Conservation (phyloP, 768 basidiomycete genomes). For the Pulveroboletus sp. region DNA sequence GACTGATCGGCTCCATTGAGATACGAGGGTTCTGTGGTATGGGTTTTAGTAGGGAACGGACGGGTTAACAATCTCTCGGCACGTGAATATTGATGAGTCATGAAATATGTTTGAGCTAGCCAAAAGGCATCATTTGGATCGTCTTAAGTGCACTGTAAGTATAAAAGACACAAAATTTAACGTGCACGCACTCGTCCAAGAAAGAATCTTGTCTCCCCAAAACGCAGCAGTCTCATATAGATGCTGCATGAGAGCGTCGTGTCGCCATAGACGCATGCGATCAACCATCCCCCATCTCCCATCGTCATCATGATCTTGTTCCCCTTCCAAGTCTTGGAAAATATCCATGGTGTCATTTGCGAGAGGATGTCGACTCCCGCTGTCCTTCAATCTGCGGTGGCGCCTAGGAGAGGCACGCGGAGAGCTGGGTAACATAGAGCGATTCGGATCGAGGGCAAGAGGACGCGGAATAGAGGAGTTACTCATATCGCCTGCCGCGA, state of each 20-base stretch:
- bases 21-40: slow-evolving; percentile 35
- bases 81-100: slow-evolving; percentile 92
- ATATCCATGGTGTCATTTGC: slow-evolving; percentile 75
- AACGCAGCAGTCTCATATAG: slow-evolving; percentile 95
- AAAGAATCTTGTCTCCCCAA: slow-evolving; percentile 97
- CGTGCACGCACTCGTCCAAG: slow-evolving; percentile 82
- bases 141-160: slow-evolving; percentile 42
- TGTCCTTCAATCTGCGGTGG: slow-evolving; percentile 53
- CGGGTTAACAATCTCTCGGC: slow-evolving; percentile 88
- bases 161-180: slow-evolving; percentile 7
- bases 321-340: slow-evolving; percentile 64
- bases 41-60: slow-evolving; percentile 65
- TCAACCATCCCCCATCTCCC: slow-evolving; percentile 88
- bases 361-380: slow-evolving; percentile 62
- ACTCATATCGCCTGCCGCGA: slow-evolving; percentile 63
- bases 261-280: slow-evolving; percentile 94
- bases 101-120: slow-evolving; percentile 97
- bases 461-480: slow-evolving; percentile 52
- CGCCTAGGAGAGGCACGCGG: slow-evolving; percentile 68
- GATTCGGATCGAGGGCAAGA: slow-evolving; percentile 74
- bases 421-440: slow-evolving; percentile 72
- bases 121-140: slow-evolving; percentile 99
- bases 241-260: slow-evolving; percentile 98
- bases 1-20: slow-evolving; percentile 21
- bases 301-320: slow-evolving; percentile 58